Evolutionary conservation across 2,329 filamentous ascomycete genomes (phyloP), one percentile per base, ranked within the genome.

Genomic region (Aspergillus amoenus): DNA sequence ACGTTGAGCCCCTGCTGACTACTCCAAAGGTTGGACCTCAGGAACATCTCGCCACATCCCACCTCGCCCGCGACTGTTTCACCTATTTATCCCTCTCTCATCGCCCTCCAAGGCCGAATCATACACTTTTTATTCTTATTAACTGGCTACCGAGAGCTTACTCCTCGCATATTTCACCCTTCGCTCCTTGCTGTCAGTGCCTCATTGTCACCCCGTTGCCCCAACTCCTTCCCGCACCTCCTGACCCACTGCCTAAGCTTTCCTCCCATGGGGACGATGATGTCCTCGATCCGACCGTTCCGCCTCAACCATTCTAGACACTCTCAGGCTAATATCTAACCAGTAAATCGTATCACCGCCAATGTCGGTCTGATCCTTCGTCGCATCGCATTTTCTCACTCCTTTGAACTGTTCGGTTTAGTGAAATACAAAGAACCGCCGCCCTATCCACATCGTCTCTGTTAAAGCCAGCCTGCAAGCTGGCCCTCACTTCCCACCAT

Each of bases 21-120:
- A 57, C 51, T 43, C 49, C 56, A 41, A 58, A 58, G 57, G 49
- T 59, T 47, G 22, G 55, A 55, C 52, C 55, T 51, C 59, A 61
- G 58, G 61, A 59, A 64, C 60, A 59, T 52, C 52, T 64, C 52
- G 60, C 61, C 61, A 64, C 63, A 54, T 44, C 49, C 56, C 53
- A 52, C 48, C 47, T 50, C 34, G 21, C 13, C 32, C 32, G 27
- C 13, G 24, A 12, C 50, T 46, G 13, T 30, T 49, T 46, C 50
- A 27, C 12, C 52, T 43, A 12, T 18, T 18, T 39, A 44, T 40
- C 52, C 46, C 15, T 18, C 21, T 34, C 48, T 40, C 52, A 30
- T 56, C 41, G 18, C 30, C 13, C 21, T 17, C 30, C 22, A 17
- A 17, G 44, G 45, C 40, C 42, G 4, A 18, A 21, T 18, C 15